These are phyloP conservation scores for Eutrema heterophyllum DNA, from an alignment of 345 rosid genomes.

Conservation along the genomic window DNA sequence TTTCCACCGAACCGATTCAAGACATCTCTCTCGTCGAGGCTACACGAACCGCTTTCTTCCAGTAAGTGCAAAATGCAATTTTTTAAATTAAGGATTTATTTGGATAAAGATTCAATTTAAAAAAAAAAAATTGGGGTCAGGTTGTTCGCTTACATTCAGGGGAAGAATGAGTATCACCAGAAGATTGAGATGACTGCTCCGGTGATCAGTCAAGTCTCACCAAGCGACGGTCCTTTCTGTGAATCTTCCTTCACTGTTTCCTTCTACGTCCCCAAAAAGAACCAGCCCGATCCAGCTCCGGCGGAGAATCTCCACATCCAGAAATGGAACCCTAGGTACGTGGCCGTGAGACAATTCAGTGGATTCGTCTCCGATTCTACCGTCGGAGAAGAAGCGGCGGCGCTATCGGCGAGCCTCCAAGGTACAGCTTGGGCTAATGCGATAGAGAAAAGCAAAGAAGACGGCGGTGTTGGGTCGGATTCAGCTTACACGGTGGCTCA, in stretches of 20 bases:
- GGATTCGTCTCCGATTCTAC: slow-evolving; percentile 62
- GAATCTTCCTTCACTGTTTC: slow-evolving; percentile 72
- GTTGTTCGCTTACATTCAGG: slow-evolving; percentile 78
- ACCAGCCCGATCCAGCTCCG: slow-evolving; percentile 74
- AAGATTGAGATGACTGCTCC: slow-evolving; percentile 91
- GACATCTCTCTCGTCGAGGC: slow-evolving; percentile 76
- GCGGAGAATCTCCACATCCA: slow-evolving; percentile 71
- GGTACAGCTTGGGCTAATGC: slow-evolving; percentile 63
- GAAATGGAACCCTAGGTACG: slow-evolving; percentile 47
- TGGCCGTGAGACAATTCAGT: slow-evolving; percentile 65
- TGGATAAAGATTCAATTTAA: not conserved
- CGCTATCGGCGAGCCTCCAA: slow-evolving; percentile 51
- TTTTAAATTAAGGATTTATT: not conserved
- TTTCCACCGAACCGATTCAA: slow-evolving; percentile 59
- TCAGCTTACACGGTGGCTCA: slow-evolving; percentile 68
- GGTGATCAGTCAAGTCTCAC: slow-evolving; percentile 58
- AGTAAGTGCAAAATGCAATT: slow-evolving; percentile 26
- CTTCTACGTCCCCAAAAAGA: slow-evolving; percentile 71
- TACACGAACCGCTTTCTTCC: slow-evolving; percentile 66
- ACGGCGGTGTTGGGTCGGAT: slow-evolving; percentile 17
- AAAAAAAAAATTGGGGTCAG: slow-evolving; percentile 18
- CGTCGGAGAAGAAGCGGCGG: slow-evolving; percentile 73
- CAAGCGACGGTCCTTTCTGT: slow-evolving; percentile 86
- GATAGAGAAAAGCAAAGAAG: slow-evolving; percentile 43
- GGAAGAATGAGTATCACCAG: slow-evolving; percentile 54